Evolutionary conservation across 2,329 filamentous ascomycete genomes (phyloP).

Genomic region (Colletotrichum sp.): DNA sequence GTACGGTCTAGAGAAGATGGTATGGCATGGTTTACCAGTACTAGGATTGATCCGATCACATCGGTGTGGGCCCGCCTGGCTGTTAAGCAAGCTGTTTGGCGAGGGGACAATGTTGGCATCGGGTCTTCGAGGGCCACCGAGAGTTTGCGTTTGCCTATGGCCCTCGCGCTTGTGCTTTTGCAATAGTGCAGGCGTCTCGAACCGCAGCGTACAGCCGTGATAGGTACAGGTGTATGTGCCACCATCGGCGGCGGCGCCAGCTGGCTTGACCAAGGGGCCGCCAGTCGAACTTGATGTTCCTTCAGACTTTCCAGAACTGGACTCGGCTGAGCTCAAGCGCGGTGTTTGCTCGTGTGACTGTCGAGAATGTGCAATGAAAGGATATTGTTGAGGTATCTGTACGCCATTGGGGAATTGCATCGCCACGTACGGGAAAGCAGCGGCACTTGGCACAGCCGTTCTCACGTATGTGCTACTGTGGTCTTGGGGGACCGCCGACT

Average conservation of each 20-base stretch:
- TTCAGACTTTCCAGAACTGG: slow-evolving; percentile 29
- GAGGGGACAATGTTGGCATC: slow-evolving; percentile 54
- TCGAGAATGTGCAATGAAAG: slow-evolving; percentile 47
- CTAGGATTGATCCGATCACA: slow-evolving; percentile 94
- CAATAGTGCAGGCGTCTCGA: slow-evolving; percentile 83
- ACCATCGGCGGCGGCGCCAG: slow-evolving; percentile 71
- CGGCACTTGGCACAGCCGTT: background rate
- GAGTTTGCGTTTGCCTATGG: slow-evolving; percentile 75
- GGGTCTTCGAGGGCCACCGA: slow-evolving; percentile 38
- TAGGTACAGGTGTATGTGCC: slow-evolving; percentile 98
- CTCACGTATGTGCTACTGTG: background rate
- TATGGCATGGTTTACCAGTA: slow-evolving; percentile 93
- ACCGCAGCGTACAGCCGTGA: slow-evolving; percentile 86
- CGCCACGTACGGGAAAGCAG: slow-evolving; percentile 30
- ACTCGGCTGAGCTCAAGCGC: slow-evolving; percentile 48
- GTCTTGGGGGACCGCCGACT: background rate
- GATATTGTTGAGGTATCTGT: slow-evolving; percentile 56
- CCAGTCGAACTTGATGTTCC: slow-evolving; percentile 29
- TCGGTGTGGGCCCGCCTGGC: slow-evolving; percentile 89
- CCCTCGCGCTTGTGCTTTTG: slow-evolving; percentile 97
- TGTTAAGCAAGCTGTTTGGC: slow-evolving; percentile 65
- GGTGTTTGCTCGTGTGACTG: slow-evolving; percentile 37
- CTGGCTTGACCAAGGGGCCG: slow-evolving; percentile 53
- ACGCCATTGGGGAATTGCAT: slow-evolving; percentile 42
- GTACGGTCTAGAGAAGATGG: slow-evolving; percentile 93